Conservation (phyloP, 2,329 filamentous ascomycete genomes). For the Escovopsis sp. region DNA sequence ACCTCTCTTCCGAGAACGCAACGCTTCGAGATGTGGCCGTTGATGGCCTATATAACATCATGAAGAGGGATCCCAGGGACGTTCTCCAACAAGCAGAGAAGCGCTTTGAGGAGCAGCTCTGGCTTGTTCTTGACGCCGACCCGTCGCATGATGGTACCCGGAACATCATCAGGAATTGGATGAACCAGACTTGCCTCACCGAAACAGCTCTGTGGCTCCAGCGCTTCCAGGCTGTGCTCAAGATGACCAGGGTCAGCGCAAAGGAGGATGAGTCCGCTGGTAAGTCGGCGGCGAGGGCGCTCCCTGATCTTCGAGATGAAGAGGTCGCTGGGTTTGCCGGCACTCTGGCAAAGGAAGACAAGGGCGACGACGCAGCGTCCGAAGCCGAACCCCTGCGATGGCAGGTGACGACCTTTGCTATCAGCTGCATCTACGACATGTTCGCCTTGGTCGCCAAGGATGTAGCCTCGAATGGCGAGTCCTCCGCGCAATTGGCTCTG, state of each 20-base stretch:
- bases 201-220: conserved; percentile 80
- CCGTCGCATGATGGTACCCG: conserved; percentile 68
- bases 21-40: conserved; percentile 68
- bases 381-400: conserved; percentile 83
- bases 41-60: conserved; percentile 81
- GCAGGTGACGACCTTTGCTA: conserved; percentile 91
- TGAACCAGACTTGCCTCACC: conserved; percentile 71
- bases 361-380: conserved; percentile 30
- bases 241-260: conserved; percentile 62
- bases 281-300: conserved; percentile 31
- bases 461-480: conserved; percentile 62
- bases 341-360: conserved; percentile 44
- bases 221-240: conserved; percentile 75
- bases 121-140: conserved; percentile 69
- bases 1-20: conserved; percentile 54
- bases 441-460: conserved; percentile 68
- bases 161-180: conserved; percentile 83
- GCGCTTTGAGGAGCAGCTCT: conserved; percentile 79
- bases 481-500: conserved; percentile 60
- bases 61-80: conserved; percentile 79
- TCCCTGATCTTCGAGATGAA: conserved; percentile 82
- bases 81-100: conserved; percentile 62
- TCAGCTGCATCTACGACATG: conserved; percentile 75
- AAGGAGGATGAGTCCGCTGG: conserved; percentile 36
- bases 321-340: conserved; percentile 91